Percentiles rank a stretch among this genome's conserved stretches.
Conservation (phyloP, 2,329 filamentous ascomycete species). For the Coniochaeta pulveracea region DNA sequence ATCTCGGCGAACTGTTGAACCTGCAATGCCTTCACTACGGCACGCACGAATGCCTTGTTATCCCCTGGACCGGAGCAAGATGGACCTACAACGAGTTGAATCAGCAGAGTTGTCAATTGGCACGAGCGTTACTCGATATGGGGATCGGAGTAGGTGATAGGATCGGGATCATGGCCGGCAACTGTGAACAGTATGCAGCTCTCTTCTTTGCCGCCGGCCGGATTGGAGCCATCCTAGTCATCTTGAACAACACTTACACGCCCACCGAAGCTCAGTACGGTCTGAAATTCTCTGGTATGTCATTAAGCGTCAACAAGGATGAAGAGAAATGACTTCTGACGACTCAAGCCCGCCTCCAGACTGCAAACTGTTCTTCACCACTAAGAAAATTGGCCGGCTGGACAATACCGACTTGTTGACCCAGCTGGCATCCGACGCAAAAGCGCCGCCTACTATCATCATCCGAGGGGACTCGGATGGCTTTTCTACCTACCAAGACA, state of each 20-base stretch:
- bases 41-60: constrained; percentile 56
- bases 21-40: constrained; percentile 57
- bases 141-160: constrained; percentile 59
- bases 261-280: constrained; percentile 61
- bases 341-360: constrained; percentile 29
- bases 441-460: constrained; percentile 44
- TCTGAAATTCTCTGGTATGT: constrained; percentile 54
- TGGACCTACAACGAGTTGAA: constrained; percentile 61
- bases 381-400: constrained; percentile 53
- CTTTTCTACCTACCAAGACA: constrained; percentile 48
- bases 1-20: constrained; percentile 60
- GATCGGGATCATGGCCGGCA: constrained; percentile 64
- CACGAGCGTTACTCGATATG: constrained; percentile 54
- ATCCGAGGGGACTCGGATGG: constrained; percentile 40
- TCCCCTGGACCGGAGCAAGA: constrained; percentile 64
- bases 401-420: constrained; percentile 50
- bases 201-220: constrained; percentile 63
- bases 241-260: constrained; percentile 76
- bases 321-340: neutral
- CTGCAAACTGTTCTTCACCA: constrained; percentile 65
- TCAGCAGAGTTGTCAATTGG: constrained; percentile 48
- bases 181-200: constrained; percentile 72
- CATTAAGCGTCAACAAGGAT: no score
- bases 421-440: constrained; percentile 34
- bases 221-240: constrained; percentile 59